Evolutionary conservation across 768 basidiomycete genomes (phyloP).

Genomic region (Pleurotus platypus): DNA sequence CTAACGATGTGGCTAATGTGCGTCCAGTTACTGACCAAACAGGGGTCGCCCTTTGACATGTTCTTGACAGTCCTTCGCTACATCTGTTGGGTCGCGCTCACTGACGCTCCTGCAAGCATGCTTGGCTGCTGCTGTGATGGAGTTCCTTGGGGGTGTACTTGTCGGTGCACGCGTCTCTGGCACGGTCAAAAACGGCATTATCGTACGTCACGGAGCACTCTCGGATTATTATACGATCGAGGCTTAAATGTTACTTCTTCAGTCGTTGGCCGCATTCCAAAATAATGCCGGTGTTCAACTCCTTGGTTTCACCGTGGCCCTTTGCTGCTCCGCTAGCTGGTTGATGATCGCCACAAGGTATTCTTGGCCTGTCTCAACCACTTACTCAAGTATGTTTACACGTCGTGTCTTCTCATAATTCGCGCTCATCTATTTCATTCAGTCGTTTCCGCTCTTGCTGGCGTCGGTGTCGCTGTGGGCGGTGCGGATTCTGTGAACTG

Average conservation of each 20-base stretch:
- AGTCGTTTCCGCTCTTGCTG: slow-evolving; percentile 21
- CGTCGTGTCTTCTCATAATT: too few species aligned
- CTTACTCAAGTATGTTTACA: slow-evolving; percentile 15
- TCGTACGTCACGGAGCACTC: slow-evolving; percentile 12
- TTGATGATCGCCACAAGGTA: slow-evolving; percentile 20
- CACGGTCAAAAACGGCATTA: slow-evolving; percentile 26
- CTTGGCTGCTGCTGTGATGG: slow-evolving; percentile 21
- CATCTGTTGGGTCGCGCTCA: slow-evolving; percentile 23
- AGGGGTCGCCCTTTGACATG: background rate
- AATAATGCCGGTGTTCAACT: slow-evolving; percentile 24
- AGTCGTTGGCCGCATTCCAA: slow-evolving; percentile 20
- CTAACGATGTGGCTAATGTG: slow-evolving; percentile 26
- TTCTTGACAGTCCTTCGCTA: slow-evolving; percentile 17
- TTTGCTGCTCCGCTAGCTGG: slow-evolving; percentile 21
- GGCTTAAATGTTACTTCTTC: background rate
- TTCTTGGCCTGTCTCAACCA: slow-evolving; percentile 25
- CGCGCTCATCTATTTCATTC: background rate
- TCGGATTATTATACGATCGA: too few species aligned
- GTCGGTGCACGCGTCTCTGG: slow-evolving; percentile 24
- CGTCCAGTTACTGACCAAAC: background rate
- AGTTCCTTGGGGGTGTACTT: slow-evolving; percentile 23
- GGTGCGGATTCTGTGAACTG: slow-evolving; percentile 20
- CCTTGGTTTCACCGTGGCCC: slow-evolving; percentile 22
- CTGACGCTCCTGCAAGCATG: slow-evolving; percentile 21
- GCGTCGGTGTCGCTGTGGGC: slow-evolving; percentile 22